These are phyloP conservation scores for Leucocoprinus birnbaumii DNA, from an alignment of 768 basidiomycete genomes.

Conservation along the genomic window DNA sequence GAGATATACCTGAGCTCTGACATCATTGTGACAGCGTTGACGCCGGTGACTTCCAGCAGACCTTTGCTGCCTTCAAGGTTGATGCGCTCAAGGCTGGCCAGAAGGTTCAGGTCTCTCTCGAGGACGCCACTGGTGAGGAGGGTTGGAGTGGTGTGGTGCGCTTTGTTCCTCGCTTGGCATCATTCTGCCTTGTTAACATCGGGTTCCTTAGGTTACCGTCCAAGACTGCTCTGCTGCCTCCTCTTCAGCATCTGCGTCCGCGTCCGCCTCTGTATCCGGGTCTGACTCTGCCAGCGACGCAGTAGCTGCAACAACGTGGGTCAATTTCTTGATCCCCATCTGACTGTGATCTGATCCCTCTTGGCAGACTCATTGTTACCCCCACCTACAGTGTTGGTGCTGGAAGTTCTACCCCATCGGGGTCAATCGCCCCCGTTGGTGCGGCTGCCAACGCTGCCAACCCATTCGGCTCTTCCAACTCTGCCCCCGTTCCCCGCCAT, in stretches of 20 bases:
- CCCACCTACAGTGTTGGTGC: slow-evolving; percentile 6
- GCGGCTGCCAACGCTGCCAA: slow-evolving; percentile 46
- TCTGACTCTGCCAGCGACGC: slow-evolving; percentile 13
- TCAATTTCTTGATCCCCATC: slow-evolving; percentile 3
- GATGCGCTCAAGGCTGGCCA: slow-evolving; percentile 43
- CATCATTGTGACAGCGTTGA: slow-evolving; percentile 41
- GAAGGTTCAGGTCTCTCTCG: slow-evolving; percentile 46
- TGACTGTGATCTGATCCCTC: slow-evolving; percentile 15
- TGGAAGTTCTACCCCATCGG: slow-evolving; percentile 8
- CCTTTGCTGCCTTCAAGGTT: slow-evolving; percentile 40
- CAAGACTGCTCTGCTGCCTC: slow-evolving; percentile 35
- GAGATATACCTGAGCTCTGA: neutral
- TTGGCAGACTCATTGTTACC: slow-evolving; percentile 20
- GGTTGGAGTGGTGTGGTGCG: slow-evolving; percentile 66
- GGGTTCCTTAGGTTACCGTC: slow-evolving; percentile 35
- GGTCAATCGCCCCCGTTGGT: slow-evolving; percentile 31
- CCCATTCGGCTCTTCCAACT: slow-evolving; percentile 27
- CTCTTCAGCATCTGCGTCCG: slow-evolving; percentile 14
- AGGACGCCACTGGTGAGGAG: slow-evolving; percentile 52
- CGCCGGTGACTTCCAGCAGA: slow-evolving; percentile 51
- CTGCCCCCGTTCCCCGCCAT: slow-evolving; percentile 33
- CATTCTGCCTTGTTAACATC: slow-evolving; percentile 8
- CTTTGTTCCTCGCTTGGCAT: slow-evolving; percentile 15
- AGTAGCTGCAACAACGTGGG: slow-evolving; percentile 9
- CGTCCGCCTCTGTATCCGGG: slow-evolving; percentile 15